Evolutionary conservation across 306 rosid genomes (phyloP).

Genomic region (Fragaria nilgerrensis): DNA sequence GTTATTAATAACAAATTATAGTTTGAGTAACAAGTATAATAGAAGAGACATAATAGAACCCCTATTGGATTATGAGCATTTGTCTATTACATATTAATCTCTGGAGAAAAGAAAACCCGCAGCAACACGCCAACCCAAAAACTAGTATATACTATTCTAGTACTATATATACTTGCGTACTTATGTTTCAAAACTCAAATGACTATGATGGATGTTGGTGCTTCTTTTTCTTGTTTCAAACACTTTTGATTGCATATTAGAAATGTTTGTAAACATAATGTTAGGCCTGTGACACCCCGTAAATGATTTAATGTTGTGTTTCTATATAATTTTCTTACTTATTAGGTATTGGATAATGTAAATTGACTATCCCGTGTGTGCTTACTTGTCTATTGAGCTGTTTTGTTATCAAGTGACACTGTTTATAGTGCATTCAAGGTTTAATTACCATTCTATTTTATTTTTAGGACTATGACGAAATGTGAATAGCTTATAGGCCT

Average conservation of each 20-base stretch:
- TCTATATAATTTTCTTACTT: background rate
- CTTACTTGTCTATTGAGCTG: background rate
- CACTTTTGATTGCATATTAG: background rate
- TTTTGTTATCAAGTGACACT: conserved; percentile 2
- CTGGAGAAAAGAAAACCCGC: no score
- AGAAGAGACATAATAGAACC: no score
- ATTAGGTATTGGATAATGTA: background rate
- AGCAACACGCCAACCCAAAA: no score
- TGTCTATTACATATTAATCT: no score
- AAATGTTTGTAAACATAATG: background rate
- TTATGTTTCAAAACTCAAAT: background rate
- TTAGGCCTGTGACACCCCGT: background rate
- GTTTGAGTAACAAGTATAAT: no score
- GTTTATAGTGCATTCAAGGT: conserved; percentile 14
- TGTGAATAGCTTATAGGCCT: conserved; percentile 88
- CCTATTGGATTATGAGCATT: no score
- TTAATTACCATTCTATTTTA: conserved; percentile 1
- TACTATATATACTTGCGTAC: background rate
- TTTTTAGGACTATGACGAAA: conserved; percentile 85
- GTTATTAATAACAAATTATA: no score
- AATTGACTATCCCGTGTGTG: background rate
- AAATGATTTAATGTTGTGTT: background rate
- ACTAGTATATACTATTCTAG: background rate
- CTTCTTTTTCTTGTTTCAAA: background rate
- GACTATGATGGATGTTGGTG: background rate